These are phyloP conservation scores for Aspergillus ruber DNA, from an alignment of 2,329 filamentous ascomycete species.

Conservation along the genomic window DNA sequence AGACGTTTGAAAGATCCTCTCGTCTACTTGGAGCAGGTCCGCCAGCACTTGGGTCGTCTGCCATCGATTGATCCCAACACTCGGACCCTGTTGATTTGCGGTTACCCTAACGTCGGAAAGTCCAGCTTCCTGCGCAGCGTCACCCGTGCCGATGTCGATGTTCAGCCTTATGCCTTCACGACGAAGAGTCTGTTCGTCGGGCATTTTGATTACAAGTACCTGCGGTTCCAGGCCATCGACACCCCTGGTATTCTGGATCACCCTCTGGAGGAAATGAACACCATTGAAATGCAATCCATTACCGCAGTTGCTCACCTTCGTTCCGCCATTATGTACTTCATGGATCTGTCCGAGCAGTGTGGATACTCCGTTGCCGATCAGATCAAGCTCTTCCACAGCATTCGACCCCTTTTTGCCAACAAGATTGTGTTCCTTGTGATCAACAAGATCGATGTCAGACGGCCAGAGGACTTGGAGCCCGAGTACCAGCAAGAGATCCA, in stretches of 20 bases:
- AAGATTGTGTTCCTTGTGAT: constrained; percentile 95
- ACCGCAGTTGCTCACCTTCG: constrained; percentile 95
- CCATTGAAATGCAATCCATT: constrained; percentile 98
- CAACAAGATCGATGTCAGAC: constrained; percentile 95
- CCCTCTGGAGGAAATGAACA: constrained; percentile 98
- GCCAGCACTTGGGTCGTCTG: constrained; percentile 93
- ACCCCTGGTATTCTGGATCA: constrained; percentile 98
- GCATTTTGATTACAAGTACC: constrained; percentile 95
- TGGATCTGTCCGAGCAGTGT: constrained; percentile 95
- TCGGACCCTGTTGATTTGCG: constrained; percentile 88
- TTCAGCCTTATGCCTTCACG: constrained; percentile 97
- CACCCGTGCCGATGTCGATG: constrained; percentile 89
- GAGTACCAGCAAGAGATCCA: constrained; percentile 74
- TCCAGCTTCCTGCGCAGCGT: constrained; percentile 90
- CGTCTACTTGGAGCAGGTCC: constrained; percentile 90
- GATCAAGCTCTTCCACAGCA: constrained; percentile 90
- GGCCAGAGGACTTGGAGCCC: constrained; percentile 76
- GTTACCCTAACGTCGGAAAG: constrained; percentile 97
- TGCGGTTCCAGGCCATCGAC: constrained; percentile 87
- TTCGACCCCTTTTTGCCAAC: constrained; percentile 94
- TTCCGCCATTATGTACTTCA: constrained; percentile 94
- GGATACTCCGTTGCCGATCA: constrained; percentile 90
- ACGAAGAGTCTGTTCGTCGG: constrained; percentile 96
- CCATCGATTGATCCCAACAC: constrained; percentile 99
- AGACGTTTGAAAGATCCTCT: constrained; percentile 92